A percentile compares a stretch with the other conserved stretches of the same genome.
Evolutionary conservation across 495 filamentous ascomycete genomes (phyloP).

Genomic region (Penicillium fimorum): DNA sequence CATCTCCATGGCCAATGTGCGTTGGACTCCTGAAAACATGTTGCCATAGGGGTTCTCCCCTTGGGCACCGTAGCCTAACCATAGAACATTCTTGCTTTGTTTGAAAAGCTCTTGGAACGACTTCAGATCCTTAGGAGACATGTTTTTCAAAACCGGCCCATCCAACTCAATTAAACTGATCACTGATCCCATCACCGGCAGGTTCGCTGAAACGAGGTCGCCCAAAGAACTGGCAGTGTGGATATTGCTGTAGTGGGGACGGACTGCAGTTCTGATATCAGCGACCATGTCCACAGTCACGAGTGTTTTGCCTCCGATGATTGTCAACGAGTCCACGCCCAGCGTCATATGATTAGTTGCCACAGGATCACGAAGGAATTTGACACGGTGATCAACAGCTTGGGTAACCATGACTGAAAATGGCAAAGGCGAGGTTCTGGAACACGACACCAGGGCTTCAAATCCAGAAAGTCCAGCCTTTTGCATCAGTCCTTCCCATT

Average conservation of each 20-base stretch:
- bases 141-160: conserved; percentile 38
- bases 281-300: conserved; percentile 13
- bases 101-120: conserved; percentile 33
- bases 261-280: conserved; percentile 12
- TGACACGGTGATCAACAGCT: conserved; percentile 42
- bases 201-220: conserved; percentile 11
- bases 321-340: conserved; percentile 21
- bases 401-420: conserved; percentile 44
- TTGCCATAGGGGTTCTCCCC: conserved; percentile 35
- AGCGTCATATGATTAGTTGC: conserved; percentile 7
- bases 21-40: conserved; percentile 41
- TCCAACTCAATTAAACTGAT: conserved; percentile 48
- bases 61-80: conserved; percentile 36
- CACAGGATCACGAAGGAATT: conserved; percentile 30
- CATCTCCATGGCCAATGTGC: conserved; percentile 28
- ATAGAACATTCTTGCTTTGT: conserved; percentile 37
- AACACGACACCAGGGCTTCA: conserved; percentile 34
- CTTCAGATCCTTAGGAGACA: conserved; percentile 25
- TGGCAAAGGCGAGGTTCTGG: conserved; percentile 21
- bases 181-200: conserved; percentile 32
- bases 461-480: conserved; percentile 47
- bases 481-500: conserved; percentile 43
- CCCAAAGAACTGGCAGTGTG: conserved; percentile 13
- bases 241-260: conserved; percentile 15
- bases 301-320: conserved; percentile 26